Evolutionary conservation across 2,329 filamentous ascomycete species (phyloP), one percentile per base, ranked within the genome.

Genomic region (Akanthomyces muscarius): DNA sequence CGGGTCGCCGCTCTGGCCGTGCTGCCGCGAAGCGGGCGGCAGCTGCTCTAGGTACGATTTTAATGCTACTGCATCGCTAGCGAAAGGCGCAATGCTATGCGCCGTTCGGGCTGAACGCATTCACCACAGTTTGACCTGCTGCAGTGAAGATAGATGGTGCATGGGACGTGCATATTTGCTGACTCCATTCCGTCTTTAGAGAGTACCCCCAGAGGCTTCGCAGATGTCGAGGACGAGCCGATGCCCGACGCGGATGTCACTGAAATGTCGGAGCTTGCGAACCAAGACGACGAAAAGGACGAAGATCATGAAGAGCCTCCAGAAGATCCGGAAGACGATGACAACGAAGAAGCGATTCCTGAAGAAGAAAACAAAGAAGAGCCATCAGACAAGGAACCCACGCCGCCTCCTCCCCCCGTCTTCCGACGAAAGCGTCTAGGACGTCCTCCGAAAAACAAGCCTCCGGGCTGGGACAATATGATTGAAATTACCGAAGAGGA

Each of bases 381-480:
- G 30, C 53, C 61, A 23, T 80, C 78, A 1, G 75, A 71, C 44
- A 84, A 85, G 70, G 81, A 83, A 13, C 80, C 83, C 1, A 79
- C 81, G 0, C 82, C 83, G 23, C 80, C 81, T 1, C 86, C 86
- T 30, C 85, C 81, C 54, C 83, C 84, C 28, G 82, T 89, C 52
- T 83, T 92, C 64, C 86, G 90, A 61, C 86, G 89, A 71, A 90
- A 90, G 75, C 87, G 92, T 59, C 83, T 93, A n/a, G 92, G 92
- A 23, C 86, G 92, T 14, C 92, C 92, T 3, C 91, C 92, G 0
- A 96, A 95, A 81, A 93, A 92, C 73, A 84, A 87, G 56, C 90
- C 90, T 0, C 86, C 91, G 4, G 91, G 92, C 72, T 94, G 89
- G 86, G 88, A 93, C 71, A 78, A 80, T 50, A 83, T 84, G 68